Evolutionary conservation across 2,329 filamentous ascomycete genomes (phyloP).

Genomic region (Trichoderma sp.): DNA sequence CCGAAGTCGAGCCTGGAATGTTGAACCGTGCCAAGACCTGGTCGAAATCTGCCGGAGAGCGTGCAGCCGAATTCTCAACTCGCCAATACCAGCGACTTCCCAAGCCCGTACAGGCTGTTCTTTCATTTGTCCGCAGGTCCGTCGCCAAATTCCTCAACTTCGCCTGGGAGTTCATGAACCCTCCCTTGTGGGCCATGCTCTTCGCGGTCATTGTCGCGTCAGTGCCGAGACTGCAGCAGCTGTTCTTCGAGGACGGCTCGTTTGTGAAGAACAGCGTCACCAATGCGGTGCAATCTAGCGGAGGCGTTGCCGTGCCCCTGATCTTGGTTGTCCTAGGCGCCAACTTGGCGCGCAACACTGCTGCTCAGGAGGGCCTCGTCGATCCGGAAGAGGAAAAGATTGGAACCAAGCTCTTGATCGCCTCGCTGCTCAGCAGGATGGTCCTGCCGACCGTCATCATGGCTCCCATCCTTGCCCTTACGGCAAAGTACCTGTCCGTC

Average conservation of each 20-base stretch:
- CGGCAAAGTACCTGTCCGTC: conserved; percentile 87
- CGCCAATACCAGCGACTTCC: conserved; percentile 47
- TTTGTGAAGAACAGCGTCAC: conserved; percentile 94
- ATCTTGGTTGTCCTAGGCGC: conserved; percentile 95
- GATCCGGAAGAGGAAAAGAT: conserved; percentile 71
- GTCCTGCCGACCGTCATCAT: conserved; percentile 87
- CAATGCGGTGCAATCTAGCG: conserved; percentile 80
- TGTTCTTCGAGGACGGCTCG: conserved; percentile 87
- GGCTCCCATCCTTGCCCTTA: conserved; percentile 82
- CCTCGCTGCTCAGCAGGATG: conserved; percentile 87
- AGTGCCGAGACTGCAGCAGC: conserved; percentile 74
- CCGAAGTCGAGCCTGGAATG: conserved; percentile 40
- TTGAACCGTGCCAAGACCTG: conserved; percentile 43
- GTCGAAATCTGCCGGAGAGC: conserved; percentile 34
- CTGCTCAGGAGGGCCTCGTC: conserved; percentile 64
- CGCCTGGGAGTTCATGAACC: conserved; percentile 95
- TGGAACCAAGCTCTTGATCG: conserved; percentile 77
- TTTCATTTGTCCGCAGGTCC: conserved; percentile 40
- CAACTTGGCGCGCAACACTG: conserved; percentile 89
- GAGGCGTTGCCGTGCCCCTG: conserved; percentile 87
- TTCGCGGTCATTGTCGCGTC: conserved; percentile 88
- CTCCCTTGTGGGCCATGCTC: conserved; percentile 96
- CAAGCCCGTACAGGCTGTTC: conserved; percentile 42
- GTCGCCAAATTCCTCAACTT: conserved; percentile 60
- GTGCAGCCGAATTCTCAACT: conserved; percentile 32